Percentiles rank a stretch among this genome's conserved stretches.
Evolutionary conservation across 768 basidiomycete genomes (phyloP).

Genomic region (Crassisporium funariophilum): DNA sequence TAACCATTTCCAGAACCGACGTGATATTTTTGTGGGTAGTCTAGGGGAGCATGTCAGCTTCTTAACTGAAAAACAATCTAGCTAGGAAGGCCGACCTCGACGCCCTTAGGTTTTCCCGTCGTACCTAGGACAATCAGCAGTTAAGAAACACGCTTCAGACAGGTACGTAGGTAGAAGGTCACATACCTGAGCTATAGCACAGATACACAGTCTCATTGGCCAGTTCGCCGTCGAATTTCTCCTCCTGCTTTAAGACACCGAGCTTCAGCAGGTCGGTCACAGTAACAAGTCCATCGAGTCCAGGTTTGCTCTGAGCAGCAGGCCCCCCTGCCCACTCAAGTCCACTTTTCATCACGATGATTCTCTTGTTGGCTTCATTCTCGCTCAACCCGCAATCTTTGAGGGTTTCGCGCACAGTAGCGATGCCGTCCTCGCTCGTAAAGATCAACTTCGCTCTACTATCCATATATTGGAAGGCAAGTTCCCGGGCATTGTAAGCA

Average conservation of each 20-base stretch:
- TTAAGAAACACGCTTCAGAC: background rate
- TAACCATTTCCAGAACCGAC: constrained; percentile 55
- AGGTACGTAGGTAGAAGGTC: background rate
- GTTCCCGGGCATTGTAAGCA: constrained; percentile 66
- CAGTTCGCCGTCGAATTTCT: constrained; percentile 51
- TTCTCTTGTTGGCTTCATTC: constrained; percentile 49
- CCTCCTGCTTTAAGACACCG: constrained; percentile 53
- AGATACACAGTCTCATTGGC: constrained; percentile 64
- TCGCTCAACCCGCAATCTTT: constrained; percentile 46
- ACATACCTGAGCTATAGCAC: constrained; percentile 35
- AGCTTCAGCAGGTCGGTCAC: constrained; percentile 53
- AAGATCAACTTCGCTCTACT: constrained; percentile 66
- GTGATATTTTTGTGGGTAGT: constrained; percentile 73
- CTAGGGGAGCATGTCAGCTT: too few relatives aligned
- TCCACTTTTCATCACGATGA: constrained; percentile 57
- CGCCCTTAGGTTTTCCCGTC: constrained; percentile 77
- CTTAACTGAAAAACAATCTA: too few relatives aligned
- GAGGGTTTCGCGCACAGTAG: constrained; percentile 60
- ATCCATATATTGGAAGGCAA: constrained; percentile 72
- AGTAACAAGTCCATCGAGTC: constrained; percentile 33
- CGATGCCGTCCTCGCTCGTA: constrained; percentile 61
- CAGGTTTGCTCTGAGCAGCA: constrained; percentile 24
- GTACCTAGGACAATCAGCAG: constrained; percentile 50
- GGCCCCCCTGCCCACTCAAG: constrained; percentile 49
- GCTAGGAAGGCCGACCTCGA: constrained; percentile 38